Evolutionary conservation across 805 yeast species (phyloP).

Genomic region (Suhomyces prunicola): DNA sequence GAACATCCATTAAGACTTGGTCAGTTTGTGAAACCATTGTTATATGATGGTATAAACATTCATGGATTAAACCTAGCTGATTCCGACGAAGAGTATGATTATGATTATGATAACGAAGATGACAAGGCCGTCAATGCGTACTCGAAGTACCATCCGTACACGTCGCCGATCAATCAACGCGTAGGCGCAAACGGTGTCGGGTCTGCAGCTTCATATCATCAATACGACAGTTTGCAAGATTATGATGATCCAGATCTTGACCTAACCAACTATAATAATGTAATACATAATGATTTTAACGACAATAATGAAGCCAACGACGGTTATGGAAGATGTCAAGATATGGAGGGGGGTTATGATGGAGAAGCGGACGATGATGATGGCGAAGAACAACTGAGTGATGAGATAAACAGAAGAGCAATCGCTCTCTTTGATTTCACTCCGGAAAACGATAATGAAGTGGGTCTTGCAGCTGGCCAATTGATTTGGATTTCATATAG

Average conservation of each 20-base stretch:
- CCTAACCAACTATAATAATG: neutral
- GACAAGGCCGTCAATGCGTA: neutral
- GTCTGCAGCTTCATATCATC: neutral
- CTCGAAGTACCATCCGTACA: constrained; percentile 8
- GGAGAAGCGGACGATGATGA: constrained; percentile 4
- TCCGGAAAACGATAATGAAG: constrained; percentile 94
- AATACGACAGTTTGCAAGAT: constrained; percentile 2
- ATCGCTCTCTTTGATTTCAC: constrained; percentile 84
- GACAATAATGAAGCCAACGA: constrained; percentile 5
- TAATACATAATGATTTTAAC: constrained; percentile 1
- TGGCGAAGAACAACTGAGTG: constrained; percentile 15
- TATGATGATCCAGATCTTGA: constrained; percentile 2
- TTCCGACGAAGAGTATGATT: constrained; percentile 7
- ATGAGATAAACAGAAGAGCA: constrained; percentile 55
- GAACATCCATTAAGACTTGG: constrained; percentile 19
- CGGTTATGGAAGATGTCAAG: neutral
- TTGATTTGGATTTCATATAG: constrained; percentile 79
- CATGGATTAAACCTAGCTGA: constrained; percentile 5
- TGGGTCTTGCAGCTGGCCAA: constrained; percentile 76
- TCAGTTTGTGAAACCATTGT: constrained; percentile 13
- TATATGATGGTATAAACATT: constrained; percentile 10
- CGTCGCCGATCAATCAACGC: constrained; percentile 8
- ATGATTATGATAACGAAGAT: constrained; percentile 3
- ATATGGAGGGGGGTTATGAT: constrained; percentile 4
- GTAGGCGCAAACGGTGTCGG: neutral